Base-by-base conservation (phyloP, 768 basidiomycete genomes). In the Pleurotus sapidus region DNA sequence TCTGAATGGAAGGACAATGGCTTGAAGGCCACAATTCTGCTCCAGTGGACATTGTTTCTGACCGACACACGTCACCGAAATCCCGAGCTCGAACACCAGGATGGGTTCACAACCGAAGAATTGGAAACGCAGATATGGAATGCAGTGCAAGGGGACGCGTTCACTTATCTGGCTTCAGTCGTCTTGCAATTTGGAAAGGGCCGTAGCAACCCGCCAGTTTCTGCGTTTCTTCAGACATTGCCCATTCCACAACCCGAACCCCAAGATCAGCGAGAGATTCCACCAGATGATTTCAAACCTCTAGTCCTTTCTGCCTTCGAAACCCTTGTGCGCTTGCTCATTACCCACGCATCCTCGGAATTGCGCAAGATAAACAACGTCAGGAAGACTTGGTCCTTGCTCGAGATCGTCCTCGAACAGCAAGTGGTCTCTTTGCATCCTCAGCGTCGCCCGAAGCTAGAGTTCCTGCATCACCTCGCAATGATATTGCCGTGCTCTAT, bases 31-130 rank as follows among this genome's bases (percentile, higher is more conserved):
- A 78, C 81, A 1, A 65, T 95, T 4, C 71, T 89, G n/a, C 78
- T 97, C 39, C 91, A 92, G 65, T 95, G 93, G 92, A 89, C 93
- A 0, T 77, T 95, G 57, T 92, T 93, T 69, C 75, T 93, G 61
- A 87, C 91, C 1, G 87, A 91, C 60, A 80, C 84, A 5, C 79
- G 92, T 23, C 86, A 88, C 66, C 80, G 82, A 17, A 84, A 91
- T 62, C 73, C 84, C 1, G 76, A 79, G 3, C 70, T 94, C 38
- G 87, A 90, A 62, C 78, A 83, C 62, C 76, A 77, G 27, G 77
- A 75, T 5, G 90, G 86, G 2, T 88, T 87, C 71, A 84, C 78
- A 60, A 86, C 90, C 1, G 89, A 92, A 53, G 86, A 89, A 55
- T 78, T 95, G 42, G 93, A 95, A 69, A 83, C 80, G 1, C 86